Evolutionary conservation across 768 basidiomycete species (phyloP).

Genomic region (Clavaria fumosa): DNA sequence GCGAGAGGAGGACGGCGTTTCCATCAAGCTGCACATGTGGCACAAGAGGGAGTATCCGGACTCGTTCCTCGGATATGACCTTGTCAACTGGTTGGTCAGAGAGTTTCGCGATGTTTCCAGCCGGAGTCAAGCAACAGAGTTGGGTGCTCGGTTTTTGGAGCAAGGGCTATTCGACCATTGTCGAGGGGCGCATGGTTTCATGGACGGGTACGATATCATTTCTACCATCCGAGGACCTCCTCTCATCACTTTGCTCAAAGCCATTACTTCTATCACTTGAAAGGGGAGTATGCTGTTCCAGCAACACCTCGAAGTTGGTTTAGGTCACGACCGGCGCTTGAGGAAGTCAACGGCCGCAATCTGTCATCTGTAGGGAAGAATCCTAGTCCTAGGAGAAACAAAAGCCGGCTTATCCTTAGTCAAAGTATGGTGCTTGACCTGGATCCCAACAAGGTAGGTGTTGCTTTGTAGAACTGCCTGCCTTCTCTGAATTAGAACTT

Average conservation of each 20-base stretch:
- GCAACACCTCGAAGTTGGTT: conserved; percentile 68
- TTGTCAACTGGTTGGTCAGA: conserved; percentile 84
- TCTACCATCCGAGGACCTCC: not conserved
- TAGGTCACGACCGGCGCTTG: conserved; percentile 34
- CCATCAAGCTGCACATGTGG: conserved; percentile 79
- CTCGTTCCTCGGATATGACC: conserved; percentile 78
- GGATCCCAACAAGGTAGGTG: conserved; percentile 52
- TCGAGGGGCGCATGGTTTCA: conserved; percentile 60
- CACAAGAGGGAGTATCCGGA: conserved; percentile 58
- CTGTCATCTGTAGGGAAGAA: conserved; percentile 24
- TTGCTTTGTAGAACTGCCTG: not conserved
- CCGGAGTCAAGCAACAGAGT: conserved; percentile 63
- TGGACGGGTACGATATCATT: conserved; percentile 57
- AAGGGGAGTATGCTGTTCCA: conserved; percentile 57
- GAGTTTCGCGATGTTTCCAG: conserved; percentile 83
- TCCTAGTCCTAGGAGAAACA: conserved; percentile 29
- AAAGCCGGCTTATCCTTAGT: conserved; percentile 58
- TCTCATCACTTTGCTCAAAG: conserved; percentile 22
- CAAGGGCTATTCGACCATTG: conserved; percentile 82
- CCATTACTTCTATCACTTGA: conserved; percentile 80
- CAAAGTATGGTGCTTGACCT: conserved; percentile 87
- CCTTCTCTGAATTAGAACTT: conserved; percentile 1
- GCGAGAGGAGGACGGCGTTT: conserved; percentile 71
- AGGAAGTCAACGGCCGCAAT: conserved; percentile 21
- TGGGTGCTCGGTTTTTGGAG: conserved; percentile 61